Evolutionary conservation across 257 asterid species (phyloP), one percentile per base, ranked within the genome.

Genomic region (Primulina eburnea): DNA sequence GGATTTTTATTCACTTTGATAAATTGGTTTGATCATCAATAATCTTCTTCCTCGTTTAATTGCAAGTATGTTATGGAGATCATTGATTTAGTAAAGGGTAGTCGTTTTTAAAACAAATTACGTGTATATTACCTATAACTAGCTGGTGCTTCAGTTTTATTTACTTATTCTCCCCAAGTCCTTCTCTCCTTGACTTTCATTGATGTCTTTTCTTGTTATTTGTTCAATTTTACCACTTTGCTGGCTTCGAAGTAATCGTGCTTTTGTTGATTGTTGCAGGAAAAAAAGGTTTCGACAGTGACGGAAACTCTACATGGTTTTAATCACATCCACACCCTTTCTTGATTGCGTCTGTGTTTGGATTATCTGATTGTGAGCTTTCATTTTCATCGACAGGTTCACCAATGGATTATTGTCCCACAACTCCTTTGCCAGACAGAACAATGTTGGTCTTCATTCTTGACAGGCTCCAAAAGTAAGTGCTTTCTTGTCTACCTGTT

Each of bases 401-500:
- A 34, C 88, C 89, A 66, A 59, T 91, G 93, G 89, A 73, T 81
- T 80, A 84, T 72, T 97, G 97, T 65, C 95, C 97, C 97, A 89
- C 96, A 59, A 79, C 86, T 74, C 86, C 94, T 86, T 91, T 94
- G 93, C 97, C 99, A 84, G 99, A 94, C 83, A 94, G 88, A 87
- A 91, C 84, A 89, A 70, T 89, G 83, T 79, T 94, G 95, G 74
- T 86, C 69, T 91, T 91, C 89, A 85, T 91, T 83, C 97, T 94
- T 76, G 99, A 94, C 86, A 94, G 99, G 75, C 99, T 94, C 79
- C 99, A 94, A 91, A 94, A 94, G 99, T 94, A 79, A 74, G 90
- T 76, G 20, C 56, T 73, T 71, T 76, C 56, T 78, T 74, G 61
- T 63, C 8, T 62, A 40, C 71, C 56, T 40, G 71, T 79, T 72